Evolutionary conservation across 108 stramenopile genomes (phyloP).

Genomic region (Cylindrotheca fusiformis): DNA sequence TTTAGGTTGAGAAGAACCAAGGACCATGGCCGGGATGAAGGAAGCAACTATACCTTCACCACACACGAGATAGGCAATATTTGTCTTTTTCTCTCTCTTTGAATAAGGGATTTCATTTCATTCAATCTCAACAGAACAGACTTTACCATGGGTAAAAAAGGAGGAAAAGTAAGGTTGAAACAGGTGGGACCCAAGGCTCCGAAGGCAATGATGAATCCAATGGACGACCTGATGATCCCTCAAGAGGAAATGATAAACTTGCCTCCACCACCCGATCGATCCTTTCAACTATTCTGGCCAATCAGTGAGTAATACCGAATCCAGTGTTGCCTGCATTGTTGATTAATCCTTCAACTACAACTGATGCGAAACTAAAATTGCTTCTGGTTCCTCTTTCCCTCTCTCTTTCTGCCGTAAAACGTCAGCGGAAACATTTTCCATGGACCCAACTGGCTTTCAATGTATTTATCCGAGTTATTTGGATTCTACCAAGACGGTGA

Average conservation of each 20-base stretch:
- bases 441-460: slow-evolving; percentile 55
- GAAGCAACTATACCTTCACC: too few relatives aligned
- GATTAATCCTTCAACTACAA: too few relatives aligned
- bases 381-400: too few relatives aligned
- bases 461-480: slow-evolving; percentile 78
- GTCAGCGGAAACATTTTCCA: slow-evolving; percentile 65
- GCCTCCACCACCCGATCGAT: slow-evolving; percentile 64
- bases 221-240: slow-evolving; percentile 62
- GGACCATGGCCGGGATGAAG: too few relatives aligned
- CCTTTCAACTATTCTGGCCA: slow-evolving; percentile 72
- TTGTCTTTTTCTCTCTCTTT: not conserved
- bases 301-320: slow-evolving; percentile 53
- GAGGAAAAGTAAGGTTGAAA: slow-evolving; percentile 68
- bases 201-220: slow-evolving; percentile 45
- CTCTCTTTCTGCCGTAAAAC: too few relatives aligned
- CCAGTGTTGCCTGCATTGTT: too few relatives aligned
- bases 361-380: too few relatives aligned
- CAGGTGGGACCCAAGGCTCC: slow-evolving; percentile 65
- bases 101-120: too few relatives aligned
- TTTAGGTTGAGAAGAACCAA: too few relatives aligned
- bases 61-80: not conserved
- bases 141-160: slow-evolving; percentile 66
- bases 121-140: slow-evolving; percentile 1
- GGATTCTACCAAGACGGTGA: slow-evolving; percentile 74
- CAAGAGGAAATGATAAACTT: slow-evolving; percentile 70